Conservation (phyloP, 192 early-diverging fungal genomes). For the Backusella parvicylindrica region DNA sequence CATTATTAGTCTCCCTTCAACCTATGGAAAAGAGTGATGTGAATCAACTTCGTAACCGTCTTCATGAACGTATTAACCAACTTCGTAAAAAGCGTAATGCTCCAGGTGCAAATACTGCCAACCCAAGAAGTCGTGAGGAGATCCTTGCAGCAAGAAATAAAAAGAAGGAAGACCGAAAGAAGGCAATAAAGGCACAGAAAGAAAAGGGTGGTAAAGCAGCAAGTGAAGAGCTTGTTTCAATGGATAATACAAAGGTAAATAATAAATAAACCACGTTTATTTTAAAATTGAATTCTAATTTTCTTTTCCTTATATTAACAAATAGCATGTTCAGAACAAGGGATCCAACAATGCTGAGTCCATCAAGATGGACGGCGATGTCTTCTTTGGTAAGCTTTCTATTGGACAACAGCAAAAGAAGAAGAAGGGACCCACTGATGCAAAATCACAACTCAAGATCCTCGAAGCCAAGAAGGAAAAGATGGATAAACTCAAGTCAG, state of each 20-base stretch:
- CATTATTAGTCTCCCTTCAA: background rate
- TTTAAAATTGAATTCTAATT: background rate
- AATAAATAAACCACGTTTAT: background rate
- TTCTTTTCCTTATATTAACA: background rate
- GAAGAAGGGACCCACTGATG: constrained; percentile 60
- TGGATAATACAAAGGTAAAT: constrained; percentile 9
- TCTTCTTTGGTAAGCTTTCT: constrained; percentile 66
- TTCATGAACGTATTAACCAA: constrained; percentile 59
- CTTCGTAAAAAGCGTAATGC: constrained; percentile 64
- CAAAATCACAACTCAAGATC: constrained; percentile 60
- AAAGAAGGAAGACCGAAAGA: constrained; percentile 64
- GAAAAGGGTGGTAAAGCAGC: constrained; percentile 48
- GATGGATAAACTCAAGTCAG: constrained; percentile 64
- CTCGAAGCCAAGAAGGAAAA: constrained; percentile 75
- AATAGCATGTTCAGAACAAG: constrained; percentile 16
- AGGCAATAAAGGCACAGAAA: constrained; percentile 53
- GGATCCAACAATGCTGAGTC: constrained; percentile 28
- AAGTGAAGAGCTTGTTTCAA: constrained; percentile 52
- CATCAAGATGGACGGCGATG: constrained; percentile 50
- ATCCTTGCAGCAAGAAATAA: constrained; percentile 75
- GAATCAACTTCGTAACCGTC: constrained; percentile 53
- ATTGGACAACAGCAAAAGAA: constrained; percentile 63
- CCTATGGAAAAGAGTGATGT: constrained; percentile 49
- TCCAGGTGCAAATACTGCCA: constrained; percentile 44
- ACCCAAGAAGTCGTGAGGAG: constrained; percentile 62